phyloP scores from a whole-genome alignment of 1,284 basidiomycete species.

The Microstroma glucosiphilum region DNA sequence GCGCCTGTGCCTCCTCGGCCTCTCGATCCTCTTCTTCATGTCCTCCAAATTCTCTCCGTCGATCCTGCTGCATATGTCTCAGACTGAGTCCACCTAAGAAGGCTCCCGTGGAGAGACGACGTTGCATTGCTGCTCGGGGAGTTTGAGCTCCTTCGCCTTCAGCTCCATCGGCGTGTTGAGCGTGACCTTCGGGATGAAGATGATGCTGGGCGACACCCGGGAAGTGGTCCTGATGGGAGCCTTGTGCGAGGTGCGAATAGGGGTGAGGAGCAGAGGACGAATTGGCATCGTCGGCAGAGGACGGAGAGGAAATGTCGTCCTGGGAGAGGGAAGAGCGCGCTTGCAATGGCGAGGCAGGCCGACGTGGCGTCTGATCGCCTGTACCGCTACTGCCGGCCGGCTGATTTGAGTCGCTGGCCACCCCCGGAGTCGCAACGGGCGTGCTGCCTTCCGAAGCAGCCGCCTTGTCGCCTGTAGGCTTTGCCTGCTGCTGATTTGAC shows the following conservation, averaged over 20 bases:
- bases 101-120: slow-evolving; percentile 36
- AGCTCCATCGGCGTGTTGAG: background rate
- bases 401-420: background rate
- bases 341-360: slow-evolving; percentile 1
- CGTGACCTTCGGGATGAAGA: background rate
- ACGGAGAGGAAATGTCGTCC: too few species aligned
- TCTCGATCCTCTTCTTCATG: slow-evolving; percentile 12
- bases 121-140: slow-evolving; percentile 24
- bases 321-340: background rate
- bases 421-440: background rate
- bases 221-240: slow-evolving; percentile 8
- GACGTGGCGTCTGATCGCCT: slow-evolving; percentile 10
- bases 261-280: background rate
- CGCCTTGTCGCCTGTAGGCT: background rate
- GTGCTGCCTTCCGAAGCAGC: background rate
- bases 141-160: slow-evolving; percentile 4
- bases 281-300: background rate
- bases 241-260: background rate
- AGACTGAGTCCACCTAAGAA: slow-evolving; percentile 26
- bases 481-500: background rate
- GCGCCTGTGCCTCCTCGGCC: slow-evolving; percentile 1
- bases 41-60: slow-evolving; percentile 24
- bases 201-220: background rate
- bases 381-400: background rate
- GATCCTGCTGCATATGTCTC: slow-evolving; percentile 32